Evolutionary conservation across 2,329 filamentous ascomycete species (phyloP).

Genomic region (Xylaria sp.): DNA sequence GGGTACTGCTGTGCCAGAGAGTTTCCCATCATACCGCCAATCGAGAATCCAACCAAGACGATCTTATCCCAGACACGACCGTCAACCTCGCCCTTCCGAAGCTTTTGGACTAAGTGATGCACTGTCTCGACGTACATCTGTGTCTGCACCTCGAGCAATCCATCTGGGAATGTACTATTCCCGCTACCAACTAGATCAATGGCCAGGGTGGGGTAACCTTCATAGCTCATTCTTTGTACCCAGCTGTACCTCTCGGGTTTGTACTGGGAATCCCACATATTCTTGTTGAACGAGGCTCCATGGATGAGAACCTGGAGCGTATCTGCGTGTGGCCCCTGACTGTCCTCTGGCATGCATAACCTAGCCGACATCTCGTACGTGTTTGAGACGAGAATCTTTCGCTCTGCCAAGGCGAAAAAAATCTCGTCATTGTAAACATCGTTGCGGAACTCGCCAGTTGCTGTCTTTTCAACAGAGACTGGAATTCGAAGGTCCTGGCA

Average conservation of each 20-base stretch:
- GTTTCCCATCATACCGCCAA: conserved; percentile 32
- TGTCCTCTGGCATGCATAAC: conserved; percentile 35
- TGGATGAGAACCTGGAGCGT: conserved; percentile 40
- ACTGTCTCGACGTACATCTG: conserved; percentile 38
- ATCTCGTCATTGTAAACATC: conserved; percentile 32
- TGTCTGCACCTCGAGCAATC: conserved; percentile 39
- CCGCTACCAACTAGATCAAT: conserved; percentile 38
- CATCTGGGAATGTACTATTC: conserved; percentile 41
- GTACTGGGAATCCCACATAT: conserved; percentile 41
- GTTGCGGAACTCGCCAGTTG: conserved; percentile 24
- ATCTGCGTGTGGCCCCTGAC: conserved; percentile 21
- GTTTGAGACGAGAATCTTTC: conserved; percentile 36
- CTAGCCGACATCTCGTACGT: conserved; percentile 37
- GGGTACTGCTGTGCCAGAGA: conserved; percentile 35
- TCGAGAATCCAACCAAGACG: conserved; percentile 31
- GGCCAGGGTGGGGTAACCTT: conserved; percentile 39
- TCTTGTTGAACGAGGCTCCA: conserved; percentile 41
- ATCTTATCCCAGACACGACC: conserved; percentile 34
- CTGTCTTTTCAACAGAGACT: conserved; percentile 34
- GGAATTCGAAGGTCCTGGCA: conserved; percentile 37
- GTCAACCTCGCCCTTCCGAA: conserved; percentile 30
- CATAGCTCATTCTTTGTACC: conserved; percentile 33
- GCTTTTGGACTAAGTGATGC: conserved; percentile 36
- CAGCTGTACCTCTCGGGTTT: conserved; percentile 41
- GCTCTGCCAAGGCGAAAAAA: conserved; percentile 28